Evolutionary conservation across 78 protist genomes (phyloP), one percentile per base, ranked within the genome.

Genomic region (Dictyostelium intermedium): DNA sequence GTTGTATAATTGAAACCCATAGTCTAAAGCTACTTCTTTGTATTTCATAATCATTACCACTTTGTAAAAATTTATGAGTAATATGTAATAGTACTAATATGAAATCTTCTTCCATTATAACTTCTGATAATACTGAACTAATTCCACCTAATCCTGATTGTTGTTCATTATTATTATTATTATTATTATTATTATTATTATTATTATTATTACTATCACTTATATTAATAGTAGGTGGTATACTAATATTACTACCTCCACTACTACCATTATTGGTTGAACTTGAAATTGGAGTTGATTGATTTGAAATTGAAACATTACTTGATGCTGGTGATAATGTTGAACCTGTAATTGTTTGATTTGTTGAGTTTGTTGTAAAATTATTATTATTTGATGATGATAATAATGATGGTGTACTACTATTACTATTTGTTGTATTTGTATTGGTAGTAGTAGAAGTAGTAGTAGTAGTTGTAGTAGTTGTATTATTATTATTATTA

Each of bases 81-180:
- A 80, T 69, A 69, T 80, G 69, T 8, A 89, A 83, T 20, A 89
- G 8, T 14, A 50, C 83, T 27, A 50, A 11, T 32, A 80, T 43
- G n/a, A 89, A 89, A 47, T 89, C 94, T 63, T 89, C 94, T 60
- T 89, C 94, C 23, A 25, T 32, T 30, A 87, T 20, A 41, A 87
- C 23, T 47, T 63, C 94, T 32, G 37, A 61, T 60, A 89, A 34
- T 14, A 82, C 86, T 34, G 72, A 30, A 4, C 66, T 56, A 13
- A 56, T 56, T 56, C 6, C 6, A 45, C 53, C 30, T 63, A 30
- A 27, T 23, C n/a, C 69, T 60, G 18, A 23, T 2, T 23, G 18
- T 70, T 70, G 30, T 66, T 66, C 35, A 25, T 66, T 25, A 66
- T 66, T 66, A 66, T 25, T 27, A 27, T 25, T 27, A 27, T 27